phyloP scores from a whole-genome alignment of 495 filamentous ascomycete genomes.

The Talaromyces adpressus region DNA sequence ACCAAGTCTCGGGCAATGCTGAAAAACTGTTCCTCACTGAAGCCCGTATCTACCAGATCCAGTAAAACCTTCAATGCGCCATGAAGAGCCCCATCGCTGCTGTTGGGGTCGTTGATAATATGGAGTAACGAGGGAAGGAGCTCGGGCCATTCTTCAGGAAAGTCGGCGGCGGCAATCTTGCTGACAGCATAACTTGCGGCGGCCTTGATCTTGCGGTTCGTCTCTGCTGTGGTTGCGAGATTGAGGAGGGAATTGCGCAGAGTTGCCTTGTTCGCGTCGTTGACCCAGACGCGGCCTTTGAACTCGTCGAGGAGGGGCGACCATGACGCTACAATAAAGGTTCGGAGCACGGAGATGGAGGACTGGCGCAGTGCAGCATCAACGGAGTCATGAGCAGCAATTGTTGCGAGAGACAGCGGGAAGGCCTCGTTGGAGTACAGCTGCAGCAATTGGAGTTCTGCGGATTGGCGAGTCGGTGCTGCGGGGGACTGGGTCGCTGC shows the following conservation, averaged over 20 bases:
- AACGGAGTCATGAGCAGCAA: conserved; percentile 66
- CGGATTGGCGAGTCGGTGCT: conserved; percentile 65
- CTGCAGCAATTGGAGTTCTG: conserved; percentile 67
- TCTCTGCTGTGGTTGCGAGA: conserved; percentile 65
- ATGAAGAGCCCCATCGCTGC: conserved; percentile 70
- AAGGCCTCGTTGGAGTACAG: conserved; percentile 62
- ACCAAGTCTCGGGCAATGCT: conserved; percentile 76
- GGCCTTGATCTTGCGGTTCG: conserved; percentile 68
- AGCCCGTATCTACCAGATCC: conserved; percentile 85
- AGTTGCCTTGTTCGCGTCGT: conserved; percentile 63
- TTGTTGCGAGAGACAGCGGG: conserved; percentile 67
- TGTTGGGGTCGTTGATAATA: conserved; percentile 57
- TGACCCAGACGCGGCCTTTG: conserved; percentile 52
- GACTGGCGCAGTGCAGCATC: conserved; percentile 71
- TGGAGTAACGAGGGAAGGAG: conserved; percentile 75
- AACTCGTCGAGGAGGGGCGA: conserved; percentile 59
- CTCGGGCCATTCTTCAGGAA: conserved; percentile 86
- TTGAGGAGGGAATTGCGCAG: conserved; percentile 64
- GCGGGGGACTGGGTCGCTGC: conserved; percentile 67
- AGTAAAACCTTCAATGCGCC: conserved; percentile 81
- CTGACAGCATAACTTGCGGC: conserved; percentile 86
- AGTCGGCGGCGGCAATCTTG: conserved; percentile 91
- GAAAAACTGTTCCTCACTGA: conserved; percentile 94
- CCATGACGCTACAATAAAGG: conserved; percentile 78
- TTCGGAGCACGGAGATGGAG: conserved; percentile 71